Base-by-base conservation (phyloP, 1,139 yeast species). In the Suhomyces choctaworum region DNA sequence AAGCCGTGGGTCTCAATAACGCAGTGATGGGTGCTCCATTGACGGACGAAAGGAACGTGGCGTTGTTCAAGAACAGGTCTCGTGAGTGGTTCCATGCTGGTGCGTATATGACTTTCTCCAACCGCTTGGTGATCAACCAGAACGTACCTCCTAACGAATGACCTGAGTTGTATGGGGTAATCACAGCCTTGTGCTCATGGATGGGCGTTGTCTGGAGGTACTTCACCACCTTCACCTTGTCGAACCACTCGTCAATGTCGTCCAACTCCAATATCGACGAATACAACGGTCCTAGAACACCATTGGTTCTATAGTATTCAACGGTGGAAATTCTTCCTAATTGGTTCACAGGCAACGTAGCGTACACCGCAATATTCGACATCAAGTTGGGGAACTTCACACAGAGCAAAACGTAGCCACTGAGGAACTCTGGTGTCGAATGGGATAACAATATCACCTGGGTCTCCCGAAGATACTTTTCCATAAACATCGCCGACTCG, bases 1-100 rank as follows among this genome's bases (percentile, higher is more conserved):
- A 66, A 0, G 90, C 86, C 1, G 96, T 83, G 2, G 98, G 97
- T 51, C 95, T 72, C 45, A 78, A 58, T 22, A 90, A 64, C 33
- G 79, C 74, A 5, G 84, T 73, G n/a, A 78, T 61, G 0, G 92
- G 80, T 34, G 74, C 65, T 7, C 73, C 76, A 16, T 60, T 66
- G 8, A 64, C 46, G 5, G 65, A 44, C 7, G 71, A 58, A 31
- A 85, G 61, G 35, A 89, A 72, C 11, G 83, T 79, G n/a, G 97
- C 92, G 38, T 86, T 78, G 48, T 84, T 85, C 38, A 92, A 64
- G 50, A 89, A 90, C 0, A 87, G 76, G 51, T 92, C 97, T 44
- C 80, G 80, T 1, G 97, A 82, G 57, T 92, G 98, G 56, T 90
- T 90, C 97, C 98, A 92, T 31, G 87, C 81, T 4, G 95, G 92